Evolutionary conservation across 371 early-diverging fungal genomes (phyloP).

Genomic region (Entomophthora muscae): DNA sequence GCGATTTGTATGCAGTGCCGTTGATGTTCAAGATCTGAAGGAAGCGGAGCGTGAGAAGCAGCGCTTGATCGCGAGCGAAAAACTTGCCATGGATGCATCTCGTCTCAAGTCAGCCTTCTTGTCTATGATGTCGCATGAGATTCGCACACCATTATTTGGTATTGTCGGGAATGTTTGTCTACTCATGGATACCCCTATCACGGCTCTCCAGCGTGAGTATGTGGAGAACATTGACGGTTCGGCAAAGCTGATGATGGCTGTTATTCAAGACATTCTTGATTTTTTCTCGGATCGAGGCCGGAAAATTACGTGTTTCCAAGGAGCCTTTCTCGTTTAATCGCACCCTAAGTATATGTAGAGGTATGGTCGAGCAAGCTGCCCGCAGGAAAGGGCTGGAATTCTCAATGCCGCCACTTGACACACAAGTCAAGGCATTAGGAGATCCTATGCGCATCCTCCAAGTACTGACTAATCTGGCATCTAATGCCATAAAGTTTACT

Average conservation of each 20-base stretch:
- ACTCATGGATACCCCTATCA: not conserved
- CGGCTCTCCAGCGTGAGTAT: not conserved
- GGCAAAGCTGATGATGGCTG: not conserved
- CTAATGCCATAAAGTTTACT: slow-evolving; percentile 49
- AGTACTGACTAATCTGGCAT: slow-evolving; percentile 28
- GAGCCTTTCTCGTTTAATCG: not conserved
- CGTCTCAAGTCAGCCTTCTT: not conserved
- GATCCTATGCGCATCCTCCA: slow-evolving; percentile 27
- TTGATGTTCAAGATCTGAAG: too few species aligned
- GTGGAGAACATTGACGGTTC: not conserved
- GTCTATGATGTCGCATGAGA: slow-evolving; percentile 1
- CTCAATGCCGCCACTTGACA: slow-evolving; percentile 1
- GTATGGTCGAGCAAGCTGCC: not conserved
- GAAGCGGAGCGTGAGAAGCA: not conserved
- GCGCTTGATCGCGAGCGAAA: not conserved
- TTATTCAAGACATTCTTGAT: slow-evolving; percentile 1
- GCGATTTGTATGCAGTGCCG: not conserved
- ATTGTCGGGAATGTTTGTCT: not conserved
- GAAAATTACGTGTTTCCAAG: not conserved
- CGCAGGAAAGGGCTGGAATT: not conserved
- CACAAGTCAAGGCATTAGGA: slow-evolving; percentile 16
- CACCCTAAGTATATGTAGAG: not conserved
- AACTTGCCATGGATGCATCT: not conserved
- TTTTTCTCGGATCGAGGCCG: not conserved
- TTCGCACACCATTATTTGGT: slow-evolving; percentile 4